These are phyloP conservation scores for Calonectria naviculata DNA, from an alignment of 2,329 filamentous ascomycete species.

Conservation along the genomic window DNA sequence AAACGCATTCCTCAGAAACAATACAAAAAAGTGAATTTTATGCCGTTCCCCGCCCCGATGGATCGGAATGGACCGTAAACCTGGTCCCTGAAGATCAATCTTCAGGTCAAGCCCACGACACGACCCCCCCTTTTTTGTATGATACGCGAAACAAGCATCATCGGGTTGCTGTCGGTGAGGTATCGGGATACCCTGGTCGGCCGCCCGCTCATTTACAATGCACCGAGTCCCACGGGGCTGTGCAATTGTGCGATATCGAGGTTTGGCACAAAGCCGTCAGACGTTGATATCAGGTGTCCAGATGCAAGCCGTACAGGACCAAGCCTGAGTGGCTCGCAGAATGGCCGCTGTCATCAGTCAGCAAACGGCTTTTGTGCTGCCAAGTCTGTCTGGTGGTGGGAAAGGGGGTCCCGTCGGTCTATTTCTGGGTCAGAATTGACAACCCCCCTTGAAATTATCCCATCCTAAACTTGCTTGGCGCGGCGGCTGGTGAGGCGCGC, in stretches of 20 bases:
- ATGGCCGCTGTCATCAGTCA: not conserved
- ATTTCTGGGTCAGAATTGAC: conserved; percentile 10
- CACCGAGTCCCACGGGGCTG: not conserved
- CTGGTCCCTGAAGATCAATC: conserved; percentile 32
- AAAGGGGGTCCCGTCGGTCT: conserved; percentile 6
- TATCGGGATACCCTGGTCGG: conserved; percentile 5
- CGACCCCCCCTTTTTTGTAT: conserved; percentile 34
- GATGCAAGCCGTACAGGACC: not conserved
- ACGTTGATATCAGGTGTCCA: not conserved
- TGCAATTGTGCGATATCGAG: not conserved
- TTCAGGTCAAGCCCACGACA: conserved; percentile 21
- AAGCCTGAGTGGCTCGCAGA: not conserved
- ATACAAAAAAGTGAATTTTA: not conserved
- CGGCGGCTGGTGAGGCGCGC: conserved; percentile 17
- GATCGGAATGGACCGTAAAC: conserved; percentile 32
- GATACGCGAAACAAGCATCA: conserved; percentile 28
- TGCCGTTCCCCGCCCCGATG: conserved; percentile 12
- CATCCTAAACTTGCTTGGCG: conserved; percentile 9
- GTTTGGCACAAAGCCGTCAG: not conserved
- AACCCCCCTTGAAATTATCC: conserved; percentile 20
- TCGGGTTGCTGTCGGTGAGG: conserved; percentile 8
- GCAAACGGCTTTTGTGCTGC: not conserved
- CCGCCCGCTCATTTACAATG: conserved; percentile 1
- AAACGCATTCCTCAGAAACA: not conserved
- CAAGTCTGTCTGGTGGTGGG: not conserved